Evolutionary conservation across 2,329 filamentous ascomycete genomes (phyloP).

Genomic region (Sclerotinia borealis): DNA sequence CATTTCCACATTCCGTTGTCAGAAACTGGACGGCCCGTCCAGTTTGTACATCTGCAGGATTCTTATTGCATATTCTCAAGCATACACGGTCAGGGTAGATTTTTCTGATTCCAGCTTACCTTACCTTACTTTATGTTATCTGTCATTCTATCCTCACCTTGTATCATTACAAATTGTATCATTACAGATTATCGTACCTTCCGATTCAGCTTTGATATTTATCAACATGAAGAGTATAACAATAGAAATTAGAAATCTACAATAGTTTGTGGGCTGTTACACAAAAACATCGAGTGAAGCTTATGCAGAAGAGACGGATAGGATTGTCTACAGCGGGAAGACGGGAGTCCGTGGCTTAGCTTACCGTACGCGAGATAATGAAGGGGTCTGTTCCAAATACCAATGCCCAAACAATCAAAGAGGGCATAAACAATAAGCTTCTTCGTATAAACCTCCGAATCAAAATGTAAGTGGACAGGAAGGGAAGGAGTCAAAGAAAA

Average conservation of each 20-base stretch:
- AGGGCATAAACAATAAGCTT: not conserved
- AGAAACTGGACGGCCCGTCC: constrained; percentile 12
- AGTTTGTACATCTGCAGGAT: constrained; percentile 9
- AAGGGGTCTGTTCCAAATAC: constrained; percentile 13
- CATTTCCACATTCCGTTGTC: constrained; percentile 11
- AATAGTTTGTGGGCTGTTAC: not conserved
- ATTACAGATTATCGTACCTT: not conserved
- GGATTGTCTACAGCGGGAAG: constrained; percentile 7
- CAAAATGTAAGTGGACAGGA: not conserved
- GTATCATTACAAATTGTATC: not conserved
- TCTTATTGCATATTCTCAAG: constrained; percentile 2
- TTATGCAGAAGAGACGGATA: constrained; percentile 7
- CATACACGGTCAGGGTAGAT: not conserved
- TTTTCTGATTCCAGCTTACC: constrained; percentile 9
- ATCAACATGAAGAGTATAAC: not conserved
- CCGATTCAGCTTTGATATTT: not conserved
- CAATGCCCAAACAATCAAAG: not conserved
- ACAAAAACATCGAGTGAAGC: not conserved
- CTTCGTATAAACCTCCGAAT: constrained; percentile 8
- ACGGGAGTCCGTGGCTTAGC: constrained; percentile 19
- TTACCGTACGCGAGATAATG: constrained; percentile 11
- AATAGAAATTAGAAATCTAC: not conserved
- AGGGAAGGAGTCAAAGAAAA: not conserved
- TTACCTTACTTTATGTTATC: not conserved
- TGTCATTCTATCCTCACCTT: not conserved